Evolutionary conservation across 2,329 filamentous ascomycete genomes (phyloP), one percentile per base, ranked within the genome.

Genomic region (Blastomyces emzantsi): DNA sequence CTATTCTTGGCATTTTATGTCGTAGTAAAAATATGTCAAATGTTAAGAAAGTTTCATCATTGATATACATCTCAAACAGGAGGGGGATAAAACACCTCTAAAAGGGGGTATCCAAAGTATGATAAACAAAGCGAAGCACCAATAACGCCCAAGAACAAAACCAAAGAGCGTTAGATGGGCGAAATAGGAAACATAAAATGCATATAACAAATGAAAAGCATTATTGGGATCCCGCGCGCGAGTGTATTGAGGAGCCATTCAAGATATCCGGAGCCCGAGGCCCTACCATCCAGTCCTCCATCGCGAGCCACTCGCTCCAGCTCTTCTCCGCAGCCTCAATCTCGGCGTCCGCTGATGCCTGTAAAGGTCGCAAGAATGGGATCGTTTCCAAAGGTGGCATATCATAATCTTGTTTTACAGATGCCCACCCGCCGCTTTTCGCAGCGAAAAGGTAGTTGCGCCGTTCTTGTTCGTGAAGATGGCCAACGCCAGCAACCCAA

Each of bases 211-310:
- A 58, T 62, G 25, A 64, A 39, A 56, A 47, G 15, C 58, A 51
- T 19, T 19, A 19, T 70, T 57, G 74, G 41, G 69, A 71, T 54
- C 72, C 70, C 15, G 73, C 69, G 62, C 71, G 71, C 33, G 74
- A 74, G 30, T 68, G 68, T 39, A 73, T 72, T 41, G 76, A 77
- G 3, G 73, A 75, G 60, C 77, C 76, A 55, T 71, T 70, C 28
- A 78, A 69, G 6, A 68, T 68, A 66, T 81, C 80, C 7, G 88
- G 89, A 41, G 88, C 87, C 66, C 90, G 80, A 1, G 90, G 89
- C 1, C 92, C 92, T n/a, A 97, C 80, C 92, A 96, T 96, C 93
- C 93, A 97, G 75, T 97, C 93, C 75, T 96, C 91, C 90, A 97
- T 95, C 15, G 90, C 90, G 41, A 97, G 79, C 93, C 93, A 97